A percentile compares a stretch with the other conserved stretches of the same genome.
These are phyloP conservation scores for Pseudogymnoascus destructans DNA, from an alignment of 2,329 filamentous ascomycete genomes.

Conservation along the genomic window DNA sequence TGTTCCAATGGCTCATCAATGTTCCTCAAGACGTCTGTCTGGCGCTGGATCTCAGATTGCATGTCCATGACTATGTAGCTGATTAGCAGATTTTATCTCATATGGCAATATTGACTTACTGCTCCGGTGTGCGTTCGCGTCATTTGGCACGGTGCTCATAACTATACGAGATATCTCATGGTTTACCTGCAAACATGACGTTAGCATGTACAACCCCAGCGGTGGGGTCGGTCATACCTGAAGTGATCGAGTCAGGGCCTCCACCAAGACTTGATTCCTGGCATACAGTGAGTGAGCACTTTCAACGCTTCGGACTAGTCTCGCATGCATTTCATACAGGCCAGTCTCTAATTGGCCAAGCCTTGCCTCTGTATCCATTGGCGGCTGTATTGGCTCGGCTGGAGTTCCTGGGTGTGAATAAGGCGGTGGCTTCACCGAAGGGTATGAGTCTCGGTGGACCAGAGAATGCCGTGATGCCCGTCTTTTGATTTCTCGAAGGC, in stretches of 20 bases:
- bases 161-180: conserved; percentile 70
- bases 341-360: conserved; percentile 66
- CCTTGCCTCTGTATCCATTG: conserved; percentile 65
- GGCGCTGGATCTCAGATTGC: conserved; percentile 48
- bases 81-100: conserved; percentile 19
- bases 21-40: conserved; percentile 42
- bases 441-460: conserved; percentile 84
- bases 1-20: conserved; percentile 56
- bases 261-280: conserved; percentile 70
- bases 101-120: conserved; percentile 40
- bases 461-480: conserved; percentile 84
- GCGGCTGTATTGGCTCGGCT: conserved; percentile 59
- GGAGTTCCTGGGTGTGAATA: conserved; percentile 74
- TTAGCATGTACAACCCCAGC: conserved; percentile 12
- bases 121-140: conserved; percentile 70
- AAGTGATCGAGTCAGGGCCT: conserved; percentile 62
- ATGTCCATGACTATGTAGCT: conserved; percentile 37
- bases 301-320: conserved; percentile 74
- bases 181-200: conserved; percentile 50
- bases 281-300: conserved; percentile 63
- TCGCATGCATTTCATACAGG: conserved; percentile 64
- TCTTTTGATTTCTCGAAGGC: conserved; percentile 87
- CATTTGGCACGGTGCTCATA: conserved; percentile 58
- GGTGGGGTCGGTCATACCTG: conserved; percentile 34
- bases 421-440: conserved; percentile 55